A percentile compares a stretch with the other conserved stretches of the same genome.
These are phyloP conservation scores for Starmerella vitae DNA, from an alignment of 805 yeast species.

Conservation along the genomic window DNA sequence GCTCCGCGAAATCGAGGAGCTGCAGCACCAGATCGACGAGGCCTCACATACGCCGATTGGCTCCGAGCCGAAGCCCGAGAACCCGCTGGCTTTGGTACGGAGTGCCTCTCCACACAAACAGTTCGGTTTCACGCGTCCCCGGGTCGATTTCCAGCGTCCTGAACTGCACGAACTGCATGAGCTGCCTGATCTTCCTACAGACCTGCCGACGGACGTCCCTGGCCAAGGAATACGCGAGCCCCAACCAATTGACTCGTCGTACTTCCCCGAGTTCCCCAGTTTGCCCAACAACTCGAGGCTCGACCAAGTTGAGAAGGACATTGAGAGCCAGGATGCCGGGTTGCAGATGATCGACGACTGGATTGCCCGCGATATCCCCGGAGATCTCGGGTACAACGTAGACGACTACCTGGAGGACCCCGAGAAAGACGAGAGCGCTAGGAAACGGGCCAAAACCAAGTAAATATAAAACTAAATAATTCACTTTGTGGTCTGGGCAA, in stretches of 20 bases:
- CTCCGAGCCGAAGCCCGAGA: background rate
- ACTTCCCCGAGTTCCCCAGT: conserved; percentile 17
- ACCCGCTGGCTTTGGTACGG: background rate
- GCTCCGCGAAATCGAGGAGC: conserved; percentile 20
- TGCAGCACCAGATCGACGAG: conserved; percentile 21
- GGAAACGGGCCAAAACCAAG: conserved; percentile 7
- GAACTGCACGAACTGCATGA: background rate
- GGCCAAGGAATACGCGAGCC: background rate
- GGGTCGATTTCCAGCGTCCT: background rate
- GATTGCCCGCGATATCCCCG: conserved; percentile 5
- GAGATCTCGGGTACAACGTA: conserved; percentile 17
- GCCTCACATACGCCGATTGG: background rate
- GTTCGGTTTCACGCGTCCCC: background rate
- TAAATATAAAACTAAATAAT: no score
- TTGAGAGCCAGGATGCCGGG: conserved; percentile 11
- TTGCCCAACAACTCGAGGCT: conserved; percentile 11
- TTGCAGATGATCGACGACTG: conserved; percentile 18
- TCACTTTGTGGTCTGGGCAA: no score
- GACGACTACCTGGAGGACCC: conserved; percentile 19
- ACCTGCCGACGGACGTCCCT: background rate
- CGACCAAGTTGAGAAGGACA: conserved; percentile 14
- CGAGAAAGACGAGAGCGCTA: conserved; percentile 5
- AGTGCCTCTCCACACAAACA: background rate
- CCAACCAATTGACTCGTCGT: conserved; percentile 1
- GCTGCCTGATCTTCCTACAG: background rate